Conservation (phyloP, 352 stramenopile species). For the Phytopythium sindhum region DNA sequence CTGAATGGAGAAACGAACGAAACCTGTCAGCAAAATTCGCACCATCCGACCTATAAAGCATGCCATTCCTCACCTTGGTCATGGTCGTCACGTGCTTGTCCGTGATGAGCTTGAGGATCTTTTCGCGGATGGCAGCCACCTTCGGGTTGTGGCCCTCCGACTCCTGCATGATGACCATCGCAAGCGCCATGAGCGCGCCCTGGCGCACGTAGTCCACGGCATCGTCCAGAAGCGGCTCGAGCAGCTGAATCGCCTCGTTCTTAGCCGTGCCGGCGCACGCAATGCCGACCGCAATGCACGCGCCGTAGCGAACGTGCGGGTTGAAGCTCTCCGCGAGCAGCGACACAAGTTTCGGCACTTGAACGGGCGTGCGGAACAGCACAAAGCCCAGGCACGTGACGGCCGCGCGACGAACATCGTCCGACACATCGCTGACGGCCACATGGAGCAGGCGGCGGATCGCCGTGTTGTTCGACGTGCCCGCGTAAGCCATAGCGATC, state of each 20-base stretch:
- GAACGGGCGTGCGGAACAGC: slow-evolving; percentile 96
- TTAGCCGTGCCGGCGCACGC: slow-evolving; percentile 96
- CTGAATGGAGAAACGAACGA: slow-evolving; percentile 7
- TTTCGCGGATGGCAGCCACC: slow-evolving; percentile 81
- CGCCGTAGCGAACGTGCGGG: slow-evolving; percentile 98
- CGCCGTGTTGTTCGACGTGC: slow-evolving; percentile 96
- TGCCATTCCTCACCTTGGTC: slow-evolving; percentile 76
- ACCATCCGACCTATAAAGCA: neutral
- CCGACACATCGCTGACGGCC: slow-evolving; percentile 97
- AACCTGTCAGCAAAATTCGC: neutral
- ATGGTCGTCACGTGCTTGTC: slow-evolving; percentile 99
- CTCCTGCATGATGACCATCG: slow-evolving; percentile 99
- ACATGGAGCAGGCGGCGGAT: slow-evolving; percentile 97
- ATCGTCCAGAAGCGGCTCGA: slow-evolving; percentile 98
- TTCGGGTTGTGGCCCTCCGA: slow-evolving; percentile 85
- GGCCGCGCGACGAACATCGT: slow-evolving; percentile 97
- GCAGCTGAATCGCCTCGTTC: slow-evolving; percentile 94
- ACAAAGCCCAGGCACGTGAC: slow-evolving; percentile 98
- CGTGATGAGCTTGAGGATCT: slow-evolving; percentile 89
- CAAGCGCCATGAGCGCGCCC: slow-evolving; percentile 94
- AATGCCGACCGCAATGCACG: slow-evolving; percentile 98
- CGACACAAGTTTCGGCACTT: slow-evolving; percentile 89
- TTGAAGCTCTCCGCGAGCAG: slow-evolving; percentile 99
- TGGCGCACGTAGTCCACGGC: slow-evolving; percentile 98
- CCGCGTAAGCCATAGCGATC: slow-evolving; percentile 96